These are phyloP conservation scores for Hortiboletus flavorubellus DNA, from an alignment of 768 basidiomycete species.

Conservation along the genomic window DNA sequence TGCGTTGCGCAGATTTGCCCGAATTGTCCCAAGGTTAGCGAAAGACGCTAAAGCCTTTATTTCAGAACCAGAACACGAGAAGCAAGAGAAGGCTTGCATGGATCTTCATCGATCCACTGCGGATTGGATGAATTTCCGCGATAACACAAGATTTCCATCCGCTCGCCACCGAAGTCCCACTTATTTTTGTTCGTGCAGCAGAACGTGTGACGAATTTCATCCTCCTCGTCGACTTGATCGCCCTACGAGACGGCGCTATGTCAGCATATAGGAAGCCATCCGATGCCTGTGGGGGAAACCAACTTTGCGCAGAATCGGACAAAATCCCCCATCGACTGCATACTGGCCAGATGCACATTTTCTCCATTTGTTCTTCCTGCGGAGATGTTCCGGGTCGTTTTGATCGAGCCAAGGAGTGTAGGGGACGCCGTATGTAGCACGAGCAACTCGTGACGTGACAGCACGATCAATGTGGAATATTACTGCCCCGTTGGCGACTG, in stretches of 20 bases:
- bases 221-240: background rate
- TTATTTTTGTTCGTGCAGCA: background rate
- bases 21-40: background rate
- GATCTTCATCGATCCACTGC: conserved; percentile 3
- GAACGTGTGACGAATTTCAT: background rate
- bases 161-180: background rate
- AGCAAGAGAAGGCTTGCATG: background rate
- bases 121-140: background rate
- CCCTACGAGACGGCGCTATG: background rate
- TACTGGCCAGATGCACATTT: background rate
- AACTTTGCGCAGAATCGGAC: conserved; percentile 1
- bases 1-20: background rate
- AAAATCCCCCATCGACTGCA: background rate
- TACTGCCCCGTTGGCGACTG: conserved; percentile 7
- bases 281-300: background rate
- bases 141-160: background rate
- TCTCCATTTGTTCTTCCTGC: background rate
- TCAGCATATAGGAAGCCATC: background rate
- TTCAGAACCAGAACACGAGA: background rate
- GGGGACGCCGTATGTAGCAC: background rate
- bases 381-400: conserved; percentile 2
- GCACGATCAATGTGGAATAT: conserved; percentile 1
- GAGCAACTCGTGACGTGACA: conserved; percentile 3
- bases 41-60: background rate
- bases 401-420: background rate